Percentiles rank a stretch among this genome's conserved stretches.
Evolutionary conservation across 768 basidiomycete genomes (phyloP).

Genomic region (Podaxis pistillaris): DNA sequence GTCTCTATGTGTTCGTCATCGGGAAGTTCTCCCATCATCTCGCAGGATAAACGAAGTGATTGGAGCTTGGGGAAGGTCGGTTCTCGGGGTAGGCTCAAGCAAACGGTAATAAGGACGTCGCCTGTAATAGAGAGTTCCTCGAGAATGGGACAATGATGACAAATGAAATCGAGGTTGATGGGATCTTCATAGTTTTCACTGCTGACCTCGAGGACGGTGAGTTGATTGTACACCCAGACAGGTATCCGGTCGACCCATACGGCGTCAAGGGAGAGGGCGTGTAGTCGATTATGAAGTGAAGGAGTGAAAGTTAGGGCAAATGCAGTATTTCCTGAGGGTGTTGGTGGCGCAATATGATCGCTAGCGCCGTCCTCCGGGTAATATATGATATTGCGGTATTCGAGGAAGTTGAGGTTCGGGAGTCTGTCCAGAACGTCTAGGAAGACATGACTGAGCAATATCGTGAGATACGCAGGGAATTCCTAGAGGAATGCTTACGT

Average conservation of each 20-base stretch:
- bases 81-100: constrained; percentile 29
- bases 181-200: constrained; percentile 19
- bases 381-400: constrained; percentile 10
- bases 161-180: constrained; percentile 32
- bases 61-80: constrained; percentile 29
- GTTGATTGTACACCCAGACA: constrained; percentile 13
- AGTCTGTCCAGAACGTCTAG: not conserved
- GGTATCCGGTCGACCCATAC: constrained; percentile 9
- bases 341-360: not conserved
- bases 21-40: constrained; percentile 18
- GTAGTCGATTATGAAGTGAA: not conserved
- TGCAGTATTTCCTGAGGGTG: not conserved
- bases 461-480: not conserved
- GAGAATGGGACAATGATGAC: constrained; percentile 31
- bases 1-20: constrained; percentile 19
- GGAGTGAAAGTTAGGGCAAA: not conserved
- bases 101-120: constrained; percentile 25
- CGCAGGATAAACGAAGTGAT: constrained; percentile 36
- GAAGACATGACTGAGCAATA: not conserved
- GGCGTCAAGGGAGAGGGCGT: constrained; percentile 7
- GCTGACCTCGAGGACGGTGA: constrained; percentile 4
- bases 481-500: not conserved
- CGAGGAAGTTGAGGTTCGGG: constrained; percentile 8
- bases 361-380: not conserved
- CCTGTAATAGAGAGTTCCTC: constrained; percentile 39